Evolutionary conservation across 148 eudicot genomes (phyloP), one percentile per base, ranked within the genome.

Genomic region (Camellia japonica): DNA sequence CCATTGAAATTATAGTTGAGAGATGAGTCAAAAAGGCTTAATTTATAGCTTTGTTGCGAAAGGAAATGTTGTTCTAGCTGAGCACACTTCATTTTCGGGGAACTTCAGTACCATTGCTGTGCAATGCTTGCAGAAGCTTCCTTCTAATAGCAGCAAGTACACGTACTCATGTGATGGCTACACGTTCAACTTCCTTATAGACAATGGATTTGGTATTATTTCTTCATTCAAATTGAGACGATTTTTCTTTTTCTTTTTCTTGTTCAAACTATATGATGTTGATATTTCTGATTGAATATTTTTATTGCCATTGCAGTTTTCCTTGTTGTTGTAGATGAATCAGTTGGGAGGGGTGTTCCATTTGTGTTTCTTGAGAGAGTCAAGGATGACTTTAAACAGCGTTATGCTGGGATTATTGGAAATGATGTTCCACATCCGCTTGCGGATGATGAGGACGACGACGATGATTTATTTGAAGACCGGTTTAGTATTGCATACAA

Each of bases 71-170:
- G 99, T 96, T 69, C 81, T 96, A 59, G 99, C 99, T 16, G 99
- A 96, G 72, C 99, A 96, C 87, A 96, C 99, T n/a, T 85, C 98
- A 7, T 96, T 91, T 80, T 92, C 98, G 3, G 99, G 99, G 66
- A 96, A 96, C 85, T 94, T 96, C 81, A 93, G 99, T 85, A 96
- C 98, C 73, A 92, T 96, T 80, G 99, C 99, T 65, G 98, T 96
- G 59, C 99, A 96, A 78, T 96, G 99, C 88, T 84, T 96, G 87
- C 98, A 96, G 85, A 93, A 91, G 80, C 87, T 96, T 80, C 98
- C 98, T 47, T 91, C 94, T 11, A 88, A 79, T 83, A 94, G 98
- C 87, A 96, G 82, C 91, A 96, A 94, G 85, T 96, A 96, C 82
- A 96, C 99, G 1, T 96, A 93, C 83, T 93, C 99, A 1, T 96